phyloP scores from a whole-genome alignment of 2,329 filamentous ascomycete species.

The Diaporthe longicolla region DNA sequence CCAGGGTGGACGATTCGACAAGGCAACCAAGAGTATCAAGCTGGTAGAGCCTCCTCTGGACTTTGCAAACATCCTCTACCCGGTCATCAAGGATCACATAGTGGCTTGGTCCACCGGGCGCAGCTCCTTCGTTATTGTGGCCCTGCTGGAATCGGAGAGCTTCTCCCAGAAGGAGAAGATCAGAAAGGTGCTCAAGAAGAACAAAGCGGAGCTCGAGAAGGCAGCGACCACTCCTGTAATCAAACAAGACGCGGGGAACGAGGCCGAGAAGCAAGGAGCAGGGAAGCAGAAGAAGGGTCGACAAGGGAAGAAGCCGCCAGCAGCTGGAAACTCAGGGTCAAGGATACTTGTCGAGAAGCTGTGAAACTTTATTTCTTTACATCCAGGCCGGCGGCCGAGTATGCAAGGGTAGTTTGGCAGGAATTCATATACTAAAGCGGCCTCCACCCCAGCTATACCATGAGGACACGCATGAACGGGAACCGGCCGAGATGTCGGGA shows the following conservation, averaged over 20 bases:
- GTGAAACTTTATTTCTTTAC: conserved; percentile 46
- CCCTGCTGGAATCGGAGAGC: conserved; percentile 80
- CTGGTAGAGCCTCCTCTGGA: conserved; percentile 81
- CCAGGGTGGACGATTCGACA: conserved; percentile 89
- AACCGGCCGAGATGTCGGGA: conserved; percentile 17
- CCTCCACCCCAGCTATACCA: background rate
- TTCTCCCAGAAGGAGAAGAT: conserved; percentile 78
- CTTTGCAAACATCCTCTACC: conserved; percentile 87
- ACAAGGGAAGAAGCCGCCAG: conserved; percentile 55
- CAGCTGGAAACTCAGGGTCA: conserved; percentile 73
- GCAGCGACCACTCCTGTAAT: conserved; percentile 72
- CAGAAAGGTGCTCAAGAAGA: conserved; percentile 78
- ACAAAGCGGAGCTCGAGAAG: conserved; percentile 78
- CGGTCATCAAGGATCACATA: conserved; percentile 80
- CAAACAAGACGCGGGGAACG: conserved; percentile 58
- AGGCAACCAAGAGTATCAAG: conserved; percentile 77
- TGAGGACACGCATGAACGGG: conserved; percentile 17
- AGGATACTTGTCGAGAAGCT: conserved; percentile 73
- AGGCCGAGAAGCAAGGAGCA: conserved; percentile 61
- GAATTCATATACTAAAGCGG: conserved; percentile 28
- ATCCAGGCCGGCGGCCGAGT: conserved; percentile 7
- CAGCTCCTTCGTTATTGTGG: conserved; percentile 89
- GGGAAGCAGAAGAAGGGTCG: conserved; percentile 60
- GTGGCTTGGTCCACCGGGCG: conserved; percentile 88
- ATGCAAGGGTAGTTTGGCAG: conserved; percentile 31